Evolutionary conservation across 345 rosid genomes (phyloP), one percentile per base, ranked within the genome.

Genomic region (Sisymbrium altissimum): DNA sequence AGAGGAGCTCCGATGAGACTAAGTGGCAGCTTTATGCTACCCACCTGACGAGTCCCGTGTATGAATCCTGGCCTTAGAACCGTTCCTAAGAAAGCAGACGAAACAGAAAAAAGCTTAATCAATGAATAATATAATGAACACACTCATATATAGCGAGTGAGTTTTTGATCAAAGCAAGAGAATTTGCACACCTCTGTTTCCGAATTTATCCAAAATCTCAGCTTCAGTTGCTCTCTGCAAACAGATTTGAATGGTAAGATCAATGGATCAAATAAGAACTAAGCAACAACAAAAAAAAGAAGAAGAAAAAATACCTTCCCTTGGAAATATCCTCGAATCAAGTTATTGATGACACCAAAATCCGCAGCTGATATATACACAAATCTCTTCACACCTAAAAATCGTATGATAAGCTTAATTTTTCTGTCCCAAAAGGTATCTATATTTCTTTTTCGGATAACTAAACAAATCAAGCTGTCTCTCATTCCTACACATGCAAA

Each of bases 291-390:
- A 36, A 57, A 19, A 9, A 17, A 29, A 14, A 9, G 33, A 29
- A 14, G 18, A 70, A 54, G 41, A 55, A 71, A n/a, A 64, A 54
- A 54, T 81, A 87, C 92, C 92, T 87, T 87, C 18, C 92, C 92
- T 46, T 82, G 74, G 41, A 79, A 87, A 84, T 85, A 87, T 56
- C 89, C 89, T 52, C 59, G 59, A 15, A 85, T 74, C 57, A 84
- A 50, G 43, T 82, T 68, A 54, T 84, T 82, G 58, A 85, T 45
- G 62, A 85, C 39, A 43, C 92, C 92, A 64, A 74, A 85, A 72
- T 85, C 92, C 35, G 88, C 89, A 74, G 92, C 92, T 56, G 88
- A 87, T 40, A 85, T 75, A 15, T 82, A 87, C 27, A 83, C 92
- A 78, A 79, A 85, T 60, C 84, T 82, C 66, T 83, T 81, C 43